Evolutionary conservation across 495 filamentous ascomycete genomes (phyloP).

Genomic region (Penicillium ucsense): DNA sequence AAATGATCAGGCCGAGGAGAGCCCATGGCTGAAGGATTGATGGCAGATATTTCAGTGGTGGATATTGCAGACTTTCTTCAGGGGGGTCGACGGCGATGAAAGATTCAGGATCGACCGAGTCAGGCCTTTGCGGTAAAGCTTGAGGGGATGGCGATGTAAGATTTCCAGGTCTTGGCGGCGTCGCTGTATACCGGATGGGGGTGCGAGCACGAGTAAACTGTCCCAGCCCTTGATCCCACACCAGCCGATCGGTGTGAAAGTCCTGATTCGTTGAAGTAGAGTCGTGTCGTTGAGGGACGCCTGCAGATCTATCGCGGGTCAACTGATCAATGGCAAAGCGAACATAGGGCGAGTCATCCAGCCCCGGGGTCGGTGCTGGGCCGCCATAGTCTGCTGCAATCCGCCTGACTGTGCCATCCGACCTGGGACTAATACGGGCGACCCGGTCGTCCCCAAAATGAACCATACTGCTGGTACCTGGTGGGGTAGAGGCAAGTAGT

Average conservation of each 20-base stretch:
- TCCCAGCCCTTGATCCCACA: conserved; percentile 42
- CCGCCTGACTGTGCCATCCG: conserved; percentile 20
- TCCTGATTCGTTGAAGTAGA: conserved; percentile 30
- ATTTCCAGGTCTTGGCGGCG: conserved; percentile 7
- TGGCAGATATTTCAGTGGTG: conserved; percentile 56
- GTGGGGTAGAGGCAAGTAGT: conserved; percentile 15
- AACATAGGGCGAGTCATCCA: conserved; percentile 61
- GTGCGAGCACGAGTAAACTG: conserved; percentile 32
- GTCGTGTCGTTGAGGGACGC: conserved; percentile 20
- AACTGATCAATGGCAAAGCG: conserved; percentile 66
- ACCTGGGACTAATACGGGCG: conserved; percentile 18
- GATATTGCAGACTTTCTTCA: conserved; percentile 35
- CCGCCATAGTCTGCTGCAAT: conserved; percentile 27
- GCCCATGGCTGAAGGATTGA: conserved; percentile 52
- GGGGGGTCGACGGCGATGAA: conserved; percentile 45
- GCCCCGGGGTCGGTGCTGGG: conserved; percentile 47
- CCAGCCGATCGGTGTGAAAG: conserved; percentile 39
- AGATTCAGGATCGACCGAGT: conserved; percentile 35
- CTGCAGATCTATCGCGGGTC: conserved; percentile 52
- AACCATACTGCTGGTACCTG: conserved; percentile 20
- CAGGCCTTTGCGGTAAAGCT: conserved; percentile 18
- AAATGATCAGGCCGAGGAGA: conserved; percentile 45
- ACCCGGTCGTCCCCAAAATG: conserved; percentile 29
- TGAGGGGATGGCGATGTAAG: conserved; percentile 18
- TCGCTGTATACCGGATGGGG: conserved; percentile 11